A percentile compares a stretch with the other conserved stretches of the same genome.
Evolutionary conservation across 2,329 filamentous ascomycete genomes (phyloP).

Genomic region (Paraphaeosphaeria sporulosa): DNA sequence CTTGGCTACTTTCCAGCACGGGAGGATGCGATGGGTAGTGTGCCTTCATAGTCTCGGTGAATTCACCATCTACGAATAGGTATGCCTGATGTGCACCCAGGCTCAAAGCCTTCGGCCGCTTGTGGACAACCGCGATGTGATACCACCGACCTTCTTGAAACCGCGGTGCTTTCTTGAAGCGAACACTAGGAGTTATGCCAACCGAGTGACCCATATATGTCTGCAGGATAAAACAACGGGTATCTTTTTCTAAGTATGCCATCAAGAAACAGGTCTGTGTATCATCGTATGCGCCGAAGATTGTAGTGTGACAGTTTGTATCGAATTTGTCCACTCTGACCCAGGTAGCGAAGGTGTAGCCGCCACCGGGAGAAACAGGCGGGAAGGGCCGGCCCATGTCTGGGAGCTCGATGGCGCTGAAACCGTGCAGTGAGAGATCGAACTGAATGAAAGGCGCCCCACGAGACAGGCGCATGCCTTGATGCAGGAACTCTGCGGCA

Average conservation of each 20-base stretch:
- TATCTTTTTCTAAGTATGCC: slow-evolving; percentile 92
- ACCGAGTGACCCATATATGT: slow-evolving; percentile 83
- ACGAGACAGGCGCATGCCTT: slow-evolving; percentile 76
- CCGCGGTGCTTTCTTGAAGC: slow-evolving; percentile 85
- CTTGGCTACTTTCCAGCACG: slow-evolving; percentile 66
- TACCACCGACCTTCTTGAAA: slow-evolving; percentile 88
- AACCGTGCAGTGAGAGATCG: slow-evolving; percentile 86
- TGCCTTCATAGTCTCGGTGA: slow-evolving; percentile 89
- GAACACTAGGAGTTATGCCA: slow-evolving; percentile 78
- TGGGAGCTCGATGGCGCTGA: slow-evolving; percentile 87
- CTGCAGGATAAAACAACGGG: slow-evolving; percentile 91
- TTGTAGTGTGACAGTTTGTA: slow-evolving; percentile 82
- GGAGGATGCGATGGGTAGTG: slow-evolving; percentile 83
- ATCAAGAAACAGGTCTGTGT: slow-evolving; percentile 93
- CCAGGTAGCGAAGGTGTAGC: slow-evolving; percentile 93
- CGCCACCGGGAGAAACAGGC: slow-evolving; percentile 72
- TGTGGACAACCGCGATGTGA: slow-evolving; percentile 88
- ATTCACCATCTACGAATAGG: slow-evolving; percentile 91
- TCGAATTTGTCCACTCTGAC: slow-evolving; percentile 89
- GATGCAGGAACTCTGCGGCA: slow-evolving; percentile 74
- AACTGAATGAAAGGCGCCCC: slow-evolving; percentile 90
- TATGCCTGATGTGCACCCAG: slow-evolving; percentile 81
- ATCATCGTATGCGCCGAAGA: slow-evolving; percentile 93
- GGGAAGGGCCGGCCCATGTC: slow-evolving; percentile 88
- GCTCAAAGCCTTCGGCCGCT: slow-evolving; percentile 70